Conservation (phyloP, 2,329 filamentous ascomycete genomes). For the Colletotrichum liaoningense region DNA sequence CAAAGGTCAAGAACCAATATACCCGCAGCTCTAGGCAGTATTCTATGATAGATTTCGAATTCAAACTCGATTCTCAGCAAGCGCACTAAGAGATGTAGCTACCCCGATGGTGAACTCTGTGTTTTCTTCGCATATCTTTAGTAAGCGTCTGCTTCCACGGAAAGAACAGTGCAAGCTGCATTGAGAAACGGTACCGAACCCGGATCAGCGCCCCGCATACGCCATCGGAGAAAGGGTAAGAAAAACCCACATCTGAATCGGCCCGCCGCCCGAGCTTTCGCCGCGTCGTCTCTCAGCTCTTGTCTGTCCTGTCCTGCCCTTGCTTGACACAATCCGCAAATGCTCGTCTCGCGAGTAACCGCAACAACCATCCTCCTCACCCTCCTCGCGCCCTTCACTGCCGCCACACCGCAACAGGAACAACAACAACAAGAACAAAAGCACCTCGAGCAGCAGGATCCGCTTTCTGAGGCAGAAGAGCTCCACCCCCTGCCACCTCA, state of each 20-base stretch:
- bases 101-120: no score
- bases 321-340: neutral
- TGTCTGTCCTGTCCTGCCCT: neutral
- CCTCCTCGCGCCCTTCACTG: neutral
- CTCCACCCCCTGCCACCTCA: neutral
- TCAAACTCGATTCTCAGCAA: no score
- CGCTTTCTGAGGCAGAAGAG: neutral
- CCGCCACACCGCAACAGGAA: neutral
- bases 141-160: no score
- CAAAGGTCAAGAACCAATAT: no score
- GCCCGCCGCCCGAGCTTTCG: neutral
- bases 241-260: neutral
- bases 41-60: no score
- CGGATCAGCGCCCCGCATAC: neutral
- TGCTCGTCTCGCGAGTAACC: constrained; percentile 5
- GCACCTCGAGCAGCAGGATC: neutral
- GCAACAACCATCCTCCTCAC: neutral
- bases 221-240: neutral
- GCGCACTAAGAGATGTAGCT: no score
- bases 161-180: neutral
- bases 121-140: no score
- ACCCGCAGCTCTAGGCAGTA: no score
- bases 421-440: neutral
- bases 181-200: neutral
- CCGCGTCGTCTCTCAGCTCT: neutral